These are phyloP conservation scores for Tolypocladium ophioglossoides DNA, from an alignment of 2,329 filamentous ascomycete genomes.

Conservation along the genomic window DNA sequence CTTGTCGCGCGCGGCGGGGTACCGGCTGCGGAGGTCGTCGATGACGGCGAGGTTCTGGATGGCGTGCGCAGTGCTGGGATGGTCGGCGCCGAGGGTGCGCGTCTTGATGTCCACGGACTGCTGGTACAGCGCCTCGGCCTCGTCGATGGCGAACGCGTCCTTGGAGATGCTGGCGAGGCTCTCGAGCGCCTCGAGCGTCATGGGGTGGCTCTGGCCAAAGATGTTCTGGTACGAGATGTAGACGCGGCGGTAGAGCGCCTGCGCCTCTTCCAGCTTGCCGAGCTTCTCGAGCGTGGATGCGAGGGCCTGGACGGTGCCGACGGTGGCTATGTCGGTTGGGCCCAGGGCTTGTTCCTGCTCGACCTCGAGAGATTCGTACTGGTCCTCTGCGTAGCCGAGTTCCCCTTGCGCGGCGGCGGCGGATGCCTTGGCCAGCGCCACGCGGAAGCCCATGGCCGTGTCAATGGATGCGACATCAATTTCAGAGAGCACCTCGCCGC, in stretches of 20 bases:
- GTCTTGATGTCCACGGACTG: conserved; percentile 14
- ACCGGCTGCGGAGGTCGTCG: conserved; percentile 11
- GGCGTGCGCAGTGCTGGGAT: conserved; percentile 12
- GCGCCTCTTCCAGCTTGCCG: conserved; percentile 13
- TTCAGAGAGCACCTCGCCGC: conserved; percentile 9
- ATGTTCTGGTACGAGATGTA: conserved; percentile 15
- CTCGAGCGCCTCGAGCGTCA: conserved; percentile 16
- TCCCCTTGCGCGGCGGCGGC: conserved; percentile 11
- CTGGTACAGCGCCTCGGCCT: conserved; percentile 15
- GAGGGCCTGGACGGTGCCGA: conserved; percentile 14
- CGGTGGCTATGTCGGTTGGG: conserved; percentile 11
- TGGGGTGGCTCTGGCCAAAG: conserved; percentile 14
- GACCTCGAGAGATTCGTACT: conserved; percentile 11
- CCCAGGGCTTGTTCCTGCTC: conserved; percentile 13
- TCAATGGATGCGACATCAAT: conserved; percentile 13
- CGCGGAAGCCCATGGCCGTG: conserved; percentile 10
- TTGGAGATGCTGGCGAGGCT: conserved; percentile 13
- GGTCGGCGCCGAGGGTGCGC: conserved; percentile 10
- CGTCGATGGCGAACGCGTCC: conserved; percentile 14
- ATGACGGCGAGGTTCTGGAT: conserved; percentile 16
- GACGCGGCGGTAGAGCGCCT: conserved; percentile 12
- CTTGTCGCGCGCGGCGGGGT: conserved; percentile 10
- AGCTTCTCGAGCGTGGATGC: conserved; percentile 11
- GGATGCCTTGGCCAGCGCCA: conserved; percentile 13
- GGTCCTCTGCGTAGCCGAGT: conserved; percentile 8